Base-by-base conservation (phyloP, 2,329 filamentous ascomycete species). In the Fusarium phyllophilum region DNA sequence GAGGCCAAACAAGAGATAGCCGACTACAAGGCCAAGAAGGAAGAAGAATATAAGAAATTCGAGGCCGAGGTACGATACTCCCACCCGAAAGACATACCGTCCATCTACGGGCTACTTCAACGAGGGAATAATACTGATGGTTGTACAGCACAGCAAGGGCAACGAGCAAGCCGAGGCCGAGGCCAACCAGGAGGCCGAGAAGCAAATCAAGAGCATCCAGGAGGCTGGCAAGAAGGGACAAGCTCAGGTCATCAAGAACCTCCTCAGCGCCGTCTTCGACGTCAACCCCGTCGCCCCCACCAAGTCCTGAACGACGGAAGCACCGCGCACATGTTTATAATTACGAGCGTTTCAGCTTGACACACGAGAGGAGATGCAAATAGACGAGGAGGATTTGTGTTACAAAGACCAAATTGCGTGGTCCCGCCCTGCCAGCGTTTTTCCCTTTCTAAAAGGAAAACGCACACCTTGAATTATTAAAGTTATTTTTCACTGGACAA, bases 1-100 rank as follows among this genome's bases (percentile, higher is more conserved):
- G 96, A 99, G 85, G 96, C 96, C 73, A 97, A 98, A 86, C 97
- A 97, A 86, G 96, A 99, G 84, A 97, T 99, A 80, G 94, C 97
- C 76, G 93, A 94, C 64, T 98, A 99, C 88, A 91, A 92, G 82
- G 90, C 92, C 80, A 86, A 92, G 79, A 99, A 98, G 87, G 96
- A 99, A 81, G 89, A 93, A 41, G 96, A 98, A 84, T 98, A 95
- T 87, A 96, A 96, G 88, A 92, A 93, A 82, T 98, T 97, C 80
- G 95, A 98, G 87, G 89, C 94, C 73, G 86, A 90, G 86, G 88
- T 89, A 81, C 52, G 80, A 65, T 51, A 15, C n/a, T 39, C 13
- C n/a, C 8, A 5, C 6, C 14, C 6, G 5, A n/a, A 26, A 11
- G 10, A 12, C 24, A 17, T 8, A n/a, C 20, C 14, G 14, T 54